These are phyloP conservation scores for Hanseniaspora thailandica DNA, from an alignment of 805 yeast genomes.

Conservation along the genomic window DNA sequence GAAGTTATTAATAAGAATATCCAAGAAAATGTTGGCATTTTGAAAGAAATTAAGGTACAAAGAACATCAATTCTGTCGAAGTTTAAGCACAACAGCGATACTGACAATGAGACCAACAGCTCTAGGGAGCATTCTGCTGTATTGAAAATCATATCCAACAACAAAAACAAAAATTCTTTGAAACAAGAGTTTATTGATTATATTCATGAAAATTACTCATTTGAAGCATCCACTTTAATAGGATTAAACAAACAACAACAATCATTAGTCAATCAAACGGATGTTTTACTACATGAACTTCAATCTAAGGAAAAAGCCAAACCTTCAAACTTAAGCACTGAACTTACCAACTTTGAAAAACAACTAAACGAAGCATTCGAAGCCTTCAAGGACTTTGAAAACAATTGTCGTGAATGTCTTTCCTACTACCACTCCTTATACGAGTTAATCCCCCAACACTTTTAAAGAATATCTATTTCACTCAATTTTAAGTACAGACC, in stretches of 20 bases:
- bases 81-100: background rate
- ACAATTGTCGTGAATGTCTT: slow-evolving; percentile 10
- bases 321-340: background rate
- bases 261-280: background rate
- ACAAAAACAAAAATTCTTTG: background rate
- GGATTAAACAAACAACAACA: slow-evolving; percentile 5
- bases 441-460: slow-evolving; percentile 13
- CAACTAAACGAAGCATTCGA: background rate
- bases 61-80: slow-evolving; percentile 6
- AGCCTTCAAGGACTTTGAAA: slow-evolving; percentile 9
- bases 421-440: slow-evolving; percentile 8
- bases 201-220: background rate
- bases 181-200: slow-evolving; percentile 5
- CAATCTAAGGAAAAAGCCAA: background rate
- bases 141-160: background rate
- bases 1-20: slow-evolving; percentile 17
- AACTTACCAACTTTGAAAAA: background rate
- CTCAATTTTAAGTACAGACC: background rate
- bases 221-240: slow-evolving; percentile 2
- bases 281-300: background rate
- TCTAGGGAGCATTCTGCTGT: slow-evolving; percentile 21
- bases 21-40: background rate
- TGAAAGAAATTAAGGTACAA: slow-evolving; percentile 6
- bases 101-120: slow-evolving; percentile 55
- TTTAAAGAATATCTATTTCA: slow-evolving; percentile 4